phyloP scores from a whole-genome alignment of 768 basidiomycete genomes.

The Inosperma sp. region DNA sequence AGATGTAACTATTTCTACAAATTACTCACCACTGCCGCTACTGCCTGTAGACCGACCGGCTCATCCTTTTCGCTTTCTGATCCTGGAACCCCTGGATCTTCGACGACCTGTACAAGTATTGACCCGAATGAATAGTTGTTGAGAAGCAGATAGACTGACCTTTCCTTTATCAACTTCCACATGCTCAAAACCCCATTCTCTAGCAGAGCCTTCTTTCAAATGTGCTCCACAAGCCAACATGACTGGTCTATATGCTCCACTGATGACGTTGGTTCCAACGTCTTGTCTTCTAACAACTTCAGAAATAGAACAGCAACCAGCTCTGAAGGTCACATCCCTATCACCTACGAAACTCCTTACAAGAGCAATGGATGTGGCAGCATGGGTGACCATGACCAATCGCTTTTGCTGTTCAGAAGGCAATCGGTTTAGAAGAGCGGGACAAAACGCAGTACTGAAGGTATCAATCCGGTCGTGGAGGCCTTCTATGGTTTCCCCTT shows the following conservation, averaged over 20 bases:
- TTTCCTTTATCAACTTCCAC: conserved; percentile 56
- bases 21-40: no score
- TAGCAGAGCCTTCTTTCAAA: conserved; percentile 50
- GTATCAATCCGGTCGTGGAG: conserved; percentile 57
- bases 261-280: conserved; percentile 15
- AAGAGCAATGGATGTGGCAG: conserved; percentile 68
- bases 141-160: conserved; percentile 34
- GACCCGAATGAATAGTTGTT: conserved; percentile 2
- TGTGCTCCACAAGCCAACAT: conserved; percentile 54
- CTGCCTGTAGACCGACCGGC: no score
- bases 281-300: conserved; percentile 41
- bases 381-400: conserved; percentile 67
- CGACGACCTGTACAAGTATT: conserved; percentile 48
- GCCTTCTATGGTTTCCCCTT: conserved; percentile 62
- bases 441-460: conserved; percentile 49
- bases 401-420: conserved; percentile 39
- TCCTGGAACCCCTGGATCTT: conserved; percentile 65
- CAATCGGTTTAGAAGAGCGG: conserved; percentile 44
- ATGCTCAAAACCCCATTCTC: conserved; percentile 84
- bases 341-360: conserved; percentile 54
- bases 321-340: conserved; percentile 47
- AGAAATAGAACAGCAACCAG: conserved; percentile 75
- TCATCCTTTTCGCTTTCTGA: conserved; percentile 56
- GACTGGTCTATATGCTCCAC: conserved; percentile 45
- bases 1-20: no score